Evolutionary conservation across 225 moss, liverwort and hornwort genomes (phyloP).

Genomic region (Straminergon stramineum): DNA sequence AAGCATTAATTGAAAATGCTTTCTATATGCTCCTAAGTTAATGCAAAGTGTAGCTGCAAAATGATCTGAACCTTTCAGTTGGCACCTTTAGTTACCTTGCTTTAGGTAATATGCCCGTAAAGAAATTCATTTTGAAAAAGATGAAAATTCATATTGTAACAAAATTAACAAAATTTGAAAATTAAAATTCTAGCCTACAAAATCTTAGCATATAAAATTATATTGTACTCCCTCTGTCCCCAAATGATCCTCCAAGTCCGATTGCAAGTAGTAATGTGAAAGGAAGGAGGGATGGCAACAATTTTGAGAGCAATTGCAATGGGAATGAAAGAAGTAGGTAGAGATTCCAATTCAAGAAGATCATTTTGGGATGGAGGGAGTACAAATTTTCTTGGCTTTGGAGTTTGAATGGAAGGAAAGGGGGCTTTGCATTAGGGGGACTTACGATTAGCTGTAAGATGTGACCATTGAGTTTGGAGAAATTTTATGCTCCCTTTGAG

Average conservation of each 20-base stretch:
- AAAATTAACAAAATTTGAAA: neutral
- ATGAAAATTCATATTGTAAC: neutral
- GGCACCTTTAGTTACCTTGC: too few relatives aligned
- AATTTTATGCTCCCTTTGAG: neutral
- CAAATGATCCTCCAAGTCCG: neutral
- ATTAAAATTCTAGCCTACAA: neutral
- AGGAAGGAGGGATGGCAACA: rapidly evolving
- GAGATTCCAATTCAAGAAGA: too few relatives aligned
- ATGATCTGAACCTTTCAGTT: neutral
- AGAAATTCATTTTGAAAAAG: neutral
- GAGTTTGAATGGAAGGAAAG: neutral
- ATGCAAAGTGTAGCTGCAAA: neutral
- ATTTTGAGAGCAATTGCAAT: rapidly evolving
- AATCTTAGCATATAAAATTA: neutral
- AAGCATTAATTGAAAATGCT: neutral
- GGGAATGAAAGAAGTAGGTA: neutral
- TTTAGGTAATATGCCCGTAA: neutral
- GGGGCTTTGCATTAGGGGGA: neutral
- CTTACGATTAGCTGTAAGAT: rapidly evolving
- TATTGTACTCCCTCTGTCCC: rapidly evolving
- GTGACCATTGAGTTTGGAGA: rapidly evolving
- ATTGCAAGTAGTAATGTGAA: neutral
- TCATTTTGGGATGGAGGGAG: rapidly evolving
- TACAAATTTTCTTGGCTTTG: neutral
- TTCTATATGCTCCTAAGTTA: too few relatives aligned